Conservation (phyloP, 257 asterid genomes). For the Datura wrightii region DNA sequence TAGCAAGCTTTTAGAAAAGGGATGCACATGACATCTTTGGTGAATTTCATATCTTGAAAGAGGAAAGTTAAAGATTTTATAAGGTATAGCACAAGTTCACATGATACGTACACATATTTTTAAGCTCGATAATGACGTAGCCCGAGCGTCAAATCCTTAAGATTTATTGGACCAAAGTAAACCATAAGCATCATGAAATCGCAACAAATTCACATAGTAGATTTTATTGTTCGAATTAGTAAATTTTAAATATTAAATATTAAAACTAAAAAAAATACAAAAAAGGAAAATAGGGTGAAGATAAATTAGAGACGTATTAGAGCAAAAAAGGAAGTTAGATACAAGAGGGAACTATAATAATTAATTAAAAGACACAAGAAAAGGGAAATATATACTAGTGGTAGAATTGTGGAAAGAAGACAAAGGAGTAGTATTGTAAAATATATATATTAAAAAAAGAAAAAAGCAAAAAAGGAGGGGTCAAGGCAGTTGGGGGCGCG, state of each 20-base stretch:
- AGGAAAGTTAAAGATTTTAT: background rate
- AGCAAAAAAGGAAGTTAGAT: too few species aligned
- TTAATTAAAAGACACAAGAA: too few species aligned
- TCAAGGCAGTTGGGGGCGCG: slow-evolving; percentile 18
- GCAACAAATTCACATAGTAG: background rate
- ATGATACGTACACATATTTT: too few species aligned
- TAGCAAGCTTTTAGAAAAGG: background rate
- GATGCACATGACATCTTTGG: background rate
- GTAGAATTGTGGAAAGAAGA: background rate
- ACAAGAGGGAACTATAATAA: too few species aligned
- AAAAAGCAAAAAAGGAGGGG: background rate
- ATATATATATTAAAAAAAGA: too few species aligned
- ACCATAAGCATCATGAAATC: background rate
- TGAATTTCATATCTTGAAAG: background rate
- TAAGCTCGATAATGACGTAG: background rate
- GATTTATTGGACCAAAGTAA: background rate
- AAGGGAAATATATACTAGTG: too few species aligned
- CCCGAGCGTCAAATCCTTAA: background rate
- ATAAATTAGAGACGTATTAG: background rate
- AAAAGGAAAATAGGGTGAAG: too few species aligned
- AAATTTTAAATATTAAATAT: background rate
- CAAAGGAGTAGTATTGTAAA: background rate
- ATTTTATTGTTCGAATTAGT: background rate
- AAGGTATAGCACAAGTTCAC: too few species aligned
- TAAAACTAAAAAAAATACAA: too few species aligned